Conservation (phyloP, 2,329 filamentous ascomycete genomes). For the Diplodia scrobiculata region DNA sequence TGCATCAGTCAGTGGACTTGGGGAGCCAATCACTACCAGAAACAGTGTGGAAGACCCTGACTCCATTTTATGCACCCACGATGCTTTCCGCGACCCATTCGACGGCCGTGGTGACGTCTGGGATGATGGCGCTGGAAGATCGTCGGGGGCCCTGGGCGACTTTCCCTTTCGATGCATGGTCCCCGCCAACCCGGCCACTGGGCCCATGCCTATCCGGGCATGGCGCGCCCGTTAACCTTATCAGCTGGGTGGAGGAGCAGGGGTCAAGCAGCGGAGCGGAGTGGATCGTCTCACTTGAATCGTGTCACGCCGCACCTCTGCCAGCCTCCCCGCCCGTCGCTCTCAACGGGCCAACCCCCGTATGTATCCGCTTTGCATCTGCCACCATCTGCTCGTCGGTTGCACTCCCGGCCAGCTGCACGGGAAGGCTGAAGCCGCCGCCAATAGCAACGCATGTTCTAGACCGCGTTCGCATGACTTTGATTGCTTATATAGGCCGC, state of each 20-base stretch:
- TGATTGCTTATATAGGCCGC: conserved; percentile 14
- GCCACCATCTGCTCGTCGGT: conserved; percentile 16
- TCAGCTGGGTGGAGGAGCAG: conserved; percentile 22
- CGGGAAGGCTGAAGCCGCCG: neutral
- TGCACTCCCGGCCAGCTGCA: neutral
- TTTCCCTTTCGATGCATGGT: conserved; percentile 19
- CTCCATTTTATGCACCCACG: conserved; percentile 4
- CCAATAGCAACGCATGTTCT: conserved; percentile 4
- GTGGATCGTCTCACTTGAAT: conserved; percentile 23
- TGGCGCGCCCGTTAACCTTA: conserved; percentile 22
- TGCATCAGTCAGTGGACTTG: neutral
- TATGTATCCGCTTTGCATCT: neutral
- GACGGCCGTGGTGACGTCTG: neutral
- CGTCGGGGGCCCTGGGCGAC: conserved; percentile 13
- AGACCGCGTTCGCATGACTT: neutral
- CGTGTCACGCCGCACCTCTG: conserved; percentile 7
- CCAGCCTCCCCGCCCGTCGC: conserved; percentile 14
- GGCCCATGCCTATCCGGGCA: conserved; percentile 5
- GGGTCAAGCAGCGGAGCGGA: conserved; percentile 10
- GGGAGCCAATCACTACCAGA: no score
- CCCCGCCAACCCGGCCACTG: conserved; percentile 9
- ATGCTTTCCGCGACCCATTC: conserved; percentile 16
- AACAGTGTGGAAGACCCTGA: conserved; percentile 7
- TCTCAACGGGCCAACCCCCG: conserved; percentile 1
- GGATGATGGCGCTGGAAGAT: conserved; percentile 17